Evolutionary conservation across 2,329 filamentous ascomycete species (phyloP), one percentile per base, ranked within the genome.

Genomic region (Stagonosporopsis vannaccii): DNA sequence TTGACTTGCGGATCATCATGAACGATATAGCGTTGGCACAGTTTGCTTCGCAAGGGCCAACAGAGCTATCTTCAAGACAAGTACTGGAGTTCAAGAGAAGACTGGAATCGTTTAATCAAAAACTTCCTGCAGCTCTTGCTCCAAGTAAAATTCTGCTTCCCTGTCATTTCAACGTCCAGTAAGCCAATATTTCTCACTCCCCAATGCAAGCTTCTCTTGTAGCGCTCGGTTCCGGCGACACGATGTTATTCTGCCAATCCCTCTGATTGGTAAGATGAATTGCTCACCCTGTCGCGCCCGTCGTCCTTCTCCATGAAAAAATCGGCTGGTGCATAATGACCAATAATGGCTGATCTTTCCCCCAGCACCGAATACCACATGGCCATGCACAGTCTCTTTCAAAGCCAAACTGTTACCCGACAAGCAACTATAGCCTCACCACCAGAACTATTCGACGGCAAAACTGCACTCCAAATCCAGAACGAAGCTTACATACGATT

Each of bases 111-210:
- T 6, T 55, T 2, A 40, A 40, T 32, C 39, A 49, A 13, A 36
- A 33, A 13, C 39, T 55, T 2, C 45, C 40, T 30, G 6, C 15
- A 30, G 40, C 26, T 33, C 45, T 55, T 5, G 25, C 51, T 35
- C 45, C 45, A 15, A 37, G 23, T 9, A 55, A 22, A 15, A 49
- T 49, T n/a, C 25, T 28, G 17, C 33, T 55, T 20, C 45, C 45
- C 23, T 55, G 45, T 40, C 51, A 55, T 28, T 40, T 55, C 5
- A 49, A 55, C 6, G 23, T 55, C 17, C 51, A 45, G 45, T 49
- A 44, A 49, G 51, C 43, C 11, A 15, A 26, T 8, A 3, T 28
- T 43, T 15, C 22, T 30, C 1, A 6, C 17, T 22, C n/a, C 8
- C 13, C 1, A 17, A 25, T 15, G 3, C 13, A 25, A 11, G 4